Evolutionary conservation across 2,329 filamentous ascomycete genomes (phyloP).

Genomic region (Cladobotryum protrusum): DNA sequence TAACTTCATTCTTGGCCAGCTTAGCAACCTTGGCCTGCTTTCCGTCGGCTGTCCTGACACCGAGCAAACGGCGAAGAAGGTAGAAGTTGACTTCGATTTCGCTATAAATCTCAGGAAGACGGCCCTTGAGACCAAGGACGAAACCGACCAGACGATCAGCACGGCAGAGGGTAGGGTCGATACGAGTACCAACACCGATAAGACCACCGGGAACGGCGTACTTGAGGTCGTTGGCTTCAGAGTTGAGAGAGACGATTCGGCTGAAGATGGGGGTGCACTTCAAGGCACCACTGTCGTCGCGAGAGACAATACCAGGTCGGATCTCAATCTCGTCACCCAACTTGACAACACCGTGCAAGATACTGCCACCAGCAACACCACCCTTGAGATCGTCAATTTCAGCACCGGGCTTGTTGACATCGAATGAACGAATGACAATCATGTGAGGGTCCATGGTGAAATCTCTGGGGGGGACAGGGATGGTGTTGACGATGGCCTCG

Average conservation of each 20-base stretch:
- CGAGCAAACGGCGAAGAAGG: constrained; percentile 84
- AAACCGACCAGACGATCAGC: constrained; percentile 98
- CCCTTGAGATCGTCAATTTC: constrained; percentile 98
- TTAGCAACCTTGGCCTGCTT: constrained; percentile 99
- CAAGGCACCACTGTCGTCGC: constrained; percentile 87
- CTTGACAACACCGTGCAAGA: constrained; percentile 94
- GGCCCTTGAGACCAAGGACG: constrained; percentile 90
- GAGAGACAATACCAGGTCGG: constrained; percentile 93
- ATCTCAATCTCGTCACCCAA: constrained; percentile 98
- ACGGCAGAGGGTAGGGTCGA: constrained; percentile 96
- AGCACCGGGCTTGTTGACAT: constrained; percentile 98
- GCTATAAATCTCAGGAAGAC: constrained; percentile 92
- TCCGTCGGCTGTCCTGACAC: constrained; percentile 95
- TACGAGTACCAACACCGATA: constrained; percentile 95
- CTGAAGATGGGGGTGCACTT: constrained; percentile 97
- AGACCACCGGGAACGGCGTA: constrained; percentile 96
- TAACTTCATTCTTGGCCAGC: constrained; percentile 94
- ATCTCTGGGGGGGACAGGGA: constrained; percentile 85
- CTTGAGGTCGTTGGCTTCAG: constrained; percentile 96
- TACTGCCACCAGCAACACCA: constrained; percentile 95
- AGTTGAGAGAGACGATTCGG: constrained; percentile 89
- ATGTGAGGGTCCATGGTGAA: constrained; percentile 92
- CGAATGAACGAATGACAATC: constrained; percentile 98
- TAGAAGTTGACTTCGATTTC: constrained; percentile 99
- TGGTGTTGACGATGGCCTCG: constrained; percentile 91